Base-by-base conservation (phyloP, 257 asterid genomes). In the Rauvolfia tetraphylla region DNA sequence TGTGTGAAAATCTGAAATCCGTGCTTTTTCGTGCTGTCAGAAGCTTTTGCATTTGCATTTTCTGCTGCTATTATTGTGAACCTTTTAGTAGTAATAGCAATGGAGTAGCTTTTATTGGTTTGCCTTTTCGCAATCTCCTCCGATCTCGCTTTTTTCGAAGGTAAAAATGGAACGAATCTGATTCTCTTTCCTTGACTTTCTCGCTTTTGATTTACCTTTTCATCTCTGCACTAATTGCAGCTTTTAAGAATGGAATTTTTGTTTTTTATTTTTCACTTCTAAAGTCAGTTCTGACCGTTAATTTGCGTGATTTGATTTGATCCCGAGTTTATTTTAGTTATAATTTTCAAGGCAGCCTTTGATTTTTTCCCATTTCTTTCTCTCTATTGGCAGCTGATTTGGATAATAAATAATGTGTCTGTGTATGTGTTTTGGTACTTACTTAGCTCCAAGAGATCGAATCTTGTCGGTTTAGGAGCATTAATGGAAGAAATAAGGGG, bases 91-190 rank as follows among this genome's bases (percentile, higher is more conserved):
- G 65, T 38, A 49, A 53, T 72, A 57, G 76, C 46, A 72, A 48
- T 72, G 62, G 66, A 25, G 74, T 70, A 72, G 65, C 76, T 51
- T 72, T 72, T 72, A 49, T 71, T 78, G 78, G 73, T 78, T 80
- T 68, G 65, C 59, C 77, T 74, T 82, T 82, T 58, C 65, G 81
- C 54, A 31, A 82, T 66, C 83, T 68, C 23, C 77, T 83, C 85
- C 87, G 92, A 88, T 90, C 96, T 89, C 87, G 76, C 81, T 79
- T 84, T 46, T 46, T 84, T 75, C 67, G 66, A 68, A 83, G 97
- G 93, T 88, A 77, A 73, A 68, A 25, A 51, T 56, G 48, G 61
- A 77, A 73, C 70, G 87, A 81, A 85, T 86, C 88, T 82, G 81
- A 66, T 79, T 69, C 72, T 74, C 56, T 63, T 59, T n/a, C 34